Evolutionary conservation across 2,329 filamentous ascomycete genomes (phyloP), one percentile per base, ranked within the genome.

Genomic region (Hymenoscyphus occultus): DNA sequence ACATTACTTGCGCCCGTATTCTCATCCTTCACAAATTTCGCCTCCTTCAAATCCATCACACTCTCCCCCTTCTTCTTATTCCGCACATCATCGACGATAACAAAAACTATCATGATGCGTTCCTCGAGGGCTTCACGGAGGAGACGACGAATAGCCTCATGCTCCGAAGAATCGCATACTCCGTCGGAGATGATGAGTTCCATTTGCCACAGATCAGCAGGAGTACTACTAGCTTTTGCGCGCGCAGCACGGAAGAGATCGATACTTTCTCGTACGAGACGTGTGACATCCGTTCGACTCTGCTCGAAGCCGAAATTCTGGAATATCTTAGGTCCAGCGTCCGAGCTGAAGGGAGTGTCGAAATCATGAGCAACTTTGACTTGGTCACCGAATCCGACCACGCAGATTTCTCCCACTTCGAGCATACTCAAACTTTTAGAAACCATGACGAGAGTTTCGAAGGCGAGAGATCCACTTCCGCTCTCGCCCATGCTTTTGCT

Each of bases 41-140:
- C 94, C 77, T 93, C 90, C 76, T 93, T 92, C 72, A 98, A 83
- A 76, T 97, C 93, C 73, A 98, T 79, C 67, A 99, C 96, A 72
- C 88, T 90, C 67, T 86, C 83, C 58, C 83, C 83, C 60, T 81
- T 78, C 70, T 82, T 81, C 69, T 82, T 80, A 31, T 77, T 77
- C 65, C 78, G 78, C 28, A 81, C 74, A 56, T 86, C 82, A 80
- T 99, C 95, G 74, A 99, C 92, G 73, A 99, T 90, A 72, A 99
- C 92, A 77, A 99, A 99, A 5, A 99, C 94, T 68, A 98, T 88
- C 92, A 99, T 97, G 75, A 99, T 96, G 16, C 93, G 84, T 78
- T 97, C 92, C 77, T 97, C 93, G 74, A 93, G 88, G 0, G 95
- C 94, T 77, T 94, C 90, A 10, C 95, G 84, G 12, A 99, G 87